These are phyloP conservation scores for Aspergillus brunneoviolaceus DNA, from an alignment of 2,329 filamentous ascomycete species.

Conservation along the genomic window DNA sequence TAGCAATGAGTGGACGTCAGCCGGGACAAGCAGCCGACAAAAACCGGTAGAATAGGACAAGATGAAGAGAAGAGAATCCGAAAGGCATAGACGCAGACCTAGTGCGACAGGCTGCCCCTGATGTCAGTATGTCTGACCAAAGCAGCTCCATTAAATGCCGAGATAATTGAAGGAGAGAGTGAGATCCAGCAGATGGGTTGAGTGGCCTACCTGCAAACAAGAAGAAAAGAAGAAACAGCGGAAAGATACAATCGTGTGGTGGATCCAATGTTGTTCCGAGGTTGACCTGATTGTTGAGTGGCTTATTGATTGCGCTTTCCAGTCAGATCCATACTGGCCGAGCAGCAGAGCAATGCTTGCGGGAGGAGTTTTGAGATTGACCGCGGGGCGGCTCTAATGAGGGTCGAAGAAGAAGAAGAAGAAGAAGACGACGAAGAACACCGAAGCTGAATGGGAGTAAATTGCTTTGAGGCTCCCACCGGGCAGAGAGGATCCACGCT, in stretches of 20 bases:
- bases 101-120: not conserved
- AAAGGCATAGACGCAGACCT: slow-evolving; percentile 13
- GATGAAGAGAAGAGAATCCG: slow-evolving; percentile 4
- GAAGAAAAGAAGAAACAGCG: slow-evolving; percentile 1
- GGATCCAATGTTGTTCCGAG: not conserved
- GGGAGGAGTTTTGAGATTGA: not conserved
- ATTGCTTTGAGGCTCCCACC: slow-evolving; percentile 3
- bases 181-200: not conserved
- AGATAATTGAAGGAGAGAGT: not conserved
- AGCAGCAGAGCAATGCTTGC: slow-evolving; percentile 2
- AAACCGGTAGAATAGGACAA: slow-evolving; percentile 5
- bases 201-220: slow-evolving; percentile 9
- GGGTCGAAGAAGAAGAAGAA: not conserved
- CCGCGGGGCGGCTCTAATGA: not conserved
- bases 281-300: not conserved
- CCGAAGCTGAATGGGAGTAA: not conserved
- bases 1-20: slow-evolving; percentile 27
- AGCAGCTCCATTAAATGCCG: not conserved
- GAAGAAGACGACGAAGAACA: not conserved
- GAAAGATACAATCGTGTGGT: not conserved
- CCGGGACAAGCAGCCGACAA: slow-evolving; percentile 20
- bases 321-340: slow-evolving; percentile 11
- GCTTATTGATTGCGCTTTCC: not conserved
- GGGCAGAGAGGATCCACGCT: slow-evolving; percentile 17
- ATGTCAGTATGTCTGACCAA: not conserved